Percentiles rank a stretch among this genome's conserved stretches.
Evolutionary conservation across 179 eudicot species (phyloP).

Genomic region (Vitellaria paradoxa): DNA sequence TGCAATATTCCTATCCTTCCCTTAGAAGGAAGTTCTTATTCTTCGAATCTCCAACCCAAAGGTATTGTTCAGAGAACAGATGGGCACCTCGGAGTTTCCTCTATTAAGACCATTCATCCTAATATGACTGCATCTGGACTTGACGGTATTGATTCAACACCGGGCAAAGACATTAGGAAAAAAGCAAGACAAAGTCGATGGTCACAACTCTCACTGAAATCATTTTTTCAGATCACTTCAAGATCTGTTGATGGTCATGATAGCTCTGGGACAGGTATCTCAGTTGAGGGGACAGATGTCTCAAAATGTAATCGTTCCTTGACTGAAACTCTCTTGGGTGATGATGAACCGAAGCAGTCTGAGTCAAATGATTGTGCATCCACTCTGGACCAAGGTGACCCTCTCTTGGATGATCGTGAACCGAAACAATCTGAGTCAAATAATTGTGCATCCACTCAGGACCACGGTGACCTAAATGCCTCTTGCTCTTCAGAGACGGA

Average conservation of each 20-base stretch:
- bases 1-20: conserved; percentile 20
- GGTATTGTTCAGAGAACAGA: conserved; percentile 12
- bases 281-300: conserved; percentile 30
- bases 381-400: conserved; percentile 26
- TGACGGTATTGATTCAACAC: conserved; percentile 18
- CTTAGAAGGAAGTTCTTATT: conserved; percentile 19
- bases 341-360: conserved; percentile 18
- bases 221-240: conserved; percentile 66
- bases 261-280: conserved; percentile 23
- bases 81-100: conserved; percentile 7
- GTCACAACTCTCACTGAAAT: conserved; percentile 78
- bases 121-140: conserved; percentile 10
- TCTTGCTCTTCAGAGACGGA: conserved; percentile 34
- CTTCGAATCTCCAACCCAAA: neutral
- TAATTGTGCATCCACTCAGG: conserved; percentile 24
- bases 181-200: conserved; percentile 55
- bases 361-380: conserved; percentile 18
- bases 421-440: conserved; percentile 20
- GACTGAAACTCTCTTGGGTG: conserved; percentile 21
- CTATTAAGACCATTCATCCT: neutral
- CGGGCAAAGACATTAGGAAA: conserved; percentile 44
- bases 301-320: conserved; percentile 20
- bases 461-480: conserved; percentile 21
- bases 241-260: conserved; percentile 16
- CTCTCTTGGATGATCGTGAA: conserved; percentile 10